phyloP scores from a whole-genome alignment of 345 rosid species.

The Streptanthus diversifolius region DNA sequence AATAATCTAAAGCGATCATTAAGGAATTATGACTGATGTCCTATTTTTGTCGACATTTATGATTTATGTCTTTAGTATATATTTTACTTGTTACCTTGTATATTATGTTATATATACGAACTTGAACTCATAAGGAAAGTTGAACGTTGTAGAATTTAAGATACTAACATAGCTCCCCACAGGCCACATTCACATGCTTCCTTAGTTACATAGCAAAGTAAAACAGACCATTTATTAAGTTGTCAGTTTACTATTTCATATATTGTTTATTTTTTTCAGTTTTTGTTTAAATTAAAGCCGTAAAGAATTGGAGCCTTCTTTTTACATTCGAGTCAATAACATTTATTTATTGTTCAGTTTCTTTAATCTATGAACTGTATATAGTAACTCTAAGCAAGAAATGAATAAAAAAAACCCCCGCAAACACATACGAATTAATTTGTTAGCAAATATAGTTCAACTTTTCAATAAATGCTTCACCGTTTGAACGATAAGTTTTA shows the following conservation, averaged over 20 bases:
- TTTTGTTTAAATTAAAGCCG: not conserved
- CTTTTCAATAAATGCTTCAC: not conserved
- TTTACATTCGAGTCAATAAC: not conserved
- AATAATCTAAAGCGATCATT: constrained; percentile 1
- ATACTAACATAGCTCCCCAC: not conserved
- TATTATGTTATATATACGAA: not conserved
- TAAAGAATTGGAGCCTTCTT: not conserved
- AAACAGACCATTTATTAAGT: constrained; percentile 6
- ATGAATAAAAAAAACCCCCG: not conserved
- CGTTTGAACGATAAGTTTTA: not conserved
- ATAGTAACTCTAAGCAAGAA: not conserved
- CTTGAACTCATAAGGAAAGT: constrained; percentile 1
- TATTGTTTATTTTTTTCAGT: not conserved
- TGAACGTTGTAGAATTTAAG: constrained; percentile 4
- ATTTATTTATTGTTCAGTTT: not conserved
- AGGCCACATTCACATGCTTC: constrained; percentile 25
- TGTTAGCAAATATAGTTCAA: not conserved
- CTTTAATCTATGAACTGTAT: not conserved
- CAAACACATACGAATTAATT: not conserved
- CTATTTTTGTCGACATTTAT: not conserved
- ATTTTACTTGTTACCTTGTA: not conserved
- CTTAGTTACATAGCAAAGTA: constrained; percentile 18
- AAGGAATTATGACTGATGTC: not conserved
- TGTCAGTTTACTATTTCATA: not conserved
- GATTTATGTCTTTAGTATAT: not conserved